Conservation (phyloP, 2,329 filamentous ascomycete species). For the Colletotrichum noveboracense region DNA sequence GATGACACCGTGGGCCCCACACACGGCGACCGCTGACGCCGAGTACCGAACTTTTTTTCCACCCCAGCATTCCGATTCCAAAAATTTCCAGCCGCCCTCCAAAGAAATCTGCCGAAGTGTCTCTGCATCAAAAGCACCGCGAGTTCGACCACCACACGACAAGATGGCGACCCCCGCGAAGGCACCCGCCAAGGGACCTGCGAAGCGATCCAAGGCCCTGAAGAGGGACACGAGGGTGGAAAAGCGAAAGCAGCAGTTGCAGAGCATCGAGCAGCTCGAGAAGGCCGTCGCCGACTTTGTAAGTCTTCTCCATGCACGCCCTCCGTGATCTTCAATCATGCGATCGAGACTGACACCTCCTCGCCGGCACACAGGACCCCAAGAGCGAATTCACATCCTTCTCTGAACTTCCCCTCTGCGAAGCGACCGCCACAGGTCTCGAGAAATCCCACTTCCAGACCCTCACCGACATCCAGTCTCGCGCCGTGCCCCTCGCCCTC, state of each 20-base stretch:
- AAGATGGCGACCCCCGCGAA: constrained; percentile 22
- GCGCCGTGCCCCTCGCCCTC: constrained; percentile 86
- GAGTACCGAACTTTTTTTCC: constrained; percentile 20
- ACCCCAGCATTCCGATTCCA: background rate
- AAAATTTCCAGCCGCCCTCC: constrained; percentile 13
- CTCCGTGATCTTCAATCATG: background rate
- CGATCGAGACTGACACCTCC: background rate
- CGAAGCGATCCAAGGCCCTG: constrained; percentile 34
- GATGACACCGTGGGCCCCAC: too few species aligned
- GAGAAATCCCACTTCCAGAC: constrained; percentile 87
- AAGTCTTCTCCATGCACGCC: constrained; percentile 23
- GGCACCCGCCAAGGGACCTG: constrained; percentile 11
- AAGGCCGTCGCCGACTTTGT: constrained; percentile 45
- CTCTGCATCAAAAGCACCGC: background rate
- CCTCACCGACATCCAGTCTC: constrained; percentile 89
- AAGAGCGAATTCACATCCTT: constrained; percentile 73
- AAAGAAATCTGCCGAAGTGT: background rate
- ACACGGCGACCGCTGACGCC: constrained; percentile 11
- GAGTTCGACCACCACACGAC: background rate
- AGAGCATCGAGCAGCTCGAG: constrained; percentile 44
- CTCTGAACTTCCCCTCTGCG: constrained; percentile 83
- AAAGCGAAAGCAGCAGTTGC: constrained; percentile 43
- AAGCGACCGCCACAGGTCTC: constrained; percentile 79
- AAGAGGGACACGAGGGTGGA: constrained; percentile 32
- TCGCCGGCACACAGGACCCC: constrained; percentile 56